Evolutionary conservation across 495 filamentous ascomycete genomes (phyloP).

Genomic region (Penicillium atrosanguineum): DNA sequence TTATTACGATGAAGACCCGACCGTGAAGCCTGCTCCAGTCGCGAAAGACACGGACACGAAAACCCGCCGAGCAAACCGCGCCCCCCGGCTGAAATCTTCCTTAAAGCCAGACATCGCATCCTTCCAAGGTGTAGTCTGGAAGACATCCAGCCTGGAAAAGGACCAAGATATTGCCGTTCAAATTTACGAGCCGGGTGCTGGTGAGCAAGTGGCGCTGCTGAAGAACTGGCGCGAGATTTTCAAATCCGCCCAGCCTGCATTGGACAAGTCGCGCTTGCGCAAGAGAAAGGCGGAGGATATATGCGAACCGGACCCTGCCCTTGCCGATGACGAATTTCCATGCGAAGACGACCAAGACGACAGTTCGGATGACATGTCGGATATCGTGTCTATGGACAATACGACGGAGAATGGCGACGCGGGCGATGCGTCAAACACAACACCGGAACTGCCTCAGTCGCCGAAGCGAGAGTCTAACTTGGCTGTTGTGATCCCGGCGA

Average conservation of each 20-base stretch:
- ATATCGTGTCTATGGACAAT: conserved; percentile 12
- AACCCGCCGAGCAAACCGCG: conserved; percentile 9
- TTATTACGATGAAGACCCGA: conserved; percentile 49
- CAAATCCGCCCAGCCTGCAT: conserved; percentile 34
- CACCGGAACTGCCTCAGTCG: conserved; percentile 14
- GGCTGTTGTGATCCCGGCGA: conserved; percentile 11
- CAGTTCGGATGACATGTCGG: conserved; percentile 21
- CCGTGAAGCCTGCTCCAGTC: conserved; percentile 14
- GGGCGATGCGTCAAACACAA: conserved; percentile 25
- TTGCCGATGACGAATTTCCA: conserved; percentile 11
- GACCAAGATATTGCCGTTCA: conserved; percentile 29
- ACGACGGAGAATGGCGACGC: conserved; percentile 13
- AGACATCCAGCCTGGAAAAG: conserved; percentile 18
- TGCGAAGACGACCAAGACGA: conserved; percentile 7
- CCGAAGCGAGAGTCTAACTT: conserved; percentile 6
- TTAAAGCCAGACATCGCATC: conserved; percentile 23
- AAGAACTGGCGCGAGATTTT: conserved; percentile 54
- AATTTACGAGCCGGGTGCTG: conserved; percentile 37
- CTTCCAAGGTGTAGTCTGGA: conserved; percentile 45
- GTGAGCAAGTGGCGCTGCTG: conserved; percentile 45
- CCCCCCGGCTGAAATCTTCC: conserved; percentile 6
- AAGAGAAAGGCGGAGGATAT: conserved; percentile 6
- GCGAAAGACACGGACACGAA: conserved; percentile 14
- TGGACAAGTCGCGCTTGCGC: conserved; percentile 26
- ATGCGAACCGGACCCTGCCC: background rate